These are phyloP conservation scores for Mycosarcoma maydis DNA, from an alignment of 1,284 basidiomycete genomes.

Conservation along the genomic window DNA sequence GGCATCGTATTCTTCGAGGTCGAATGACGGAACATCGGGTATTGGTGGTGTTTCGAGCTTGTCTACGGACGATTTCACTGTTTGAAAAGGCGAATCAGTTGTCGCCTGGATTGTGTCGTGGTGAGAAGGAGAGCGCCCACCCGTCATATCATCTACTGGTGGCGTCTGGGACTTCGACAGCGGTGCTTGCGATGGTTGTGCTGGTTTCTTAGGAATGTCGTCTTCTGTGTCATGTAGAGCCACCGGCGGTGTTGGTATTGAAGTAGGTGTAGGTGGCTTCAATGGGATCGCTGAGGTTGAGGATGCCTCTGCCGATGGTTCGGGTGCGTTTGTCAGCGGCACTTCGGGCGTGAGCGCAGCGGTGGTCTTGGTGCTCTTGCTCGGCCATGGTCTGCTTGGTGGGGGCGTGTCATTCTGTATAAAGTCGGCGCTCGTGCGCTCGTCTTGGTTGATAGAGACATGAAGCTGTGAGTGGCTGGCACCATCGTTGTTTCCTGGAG, in stretches of 20 bases:
- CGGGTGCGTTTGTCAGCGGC: not conserved
- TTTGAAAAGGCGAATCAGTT: not conserved
- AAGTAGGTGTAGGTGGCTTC: constrained; percentile 4
- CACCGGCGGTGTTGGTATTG: constrained; percentile 3
- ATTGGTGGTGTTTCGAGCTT: not conserved
- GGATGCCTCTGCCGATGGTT: too few species aligned
- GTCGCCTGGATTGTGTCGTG: not conserved
- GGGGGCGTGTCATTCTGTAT: not conserved
- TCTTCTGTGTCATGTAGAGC: not conserved
- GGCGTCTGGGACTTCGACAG: too few species aligned
- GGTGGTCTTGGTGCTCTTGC: constrained; percentile 3
- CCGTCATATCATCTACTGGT: not conserved
- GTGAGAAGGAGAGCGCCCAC: not conserved
- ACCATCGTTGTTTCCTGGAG: not conserved
- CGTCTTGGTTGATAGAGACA: not conserved
- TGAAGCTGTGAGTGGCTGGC: not conserved
- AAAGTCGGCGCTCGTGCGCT: not conserved
- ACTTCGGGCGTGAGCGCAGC: not conserved
- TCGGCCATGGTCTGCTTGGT: constrained; percentile 22
- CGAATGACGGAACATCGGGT: not conserved
- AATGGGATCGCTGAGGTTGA: constrained; percentile 8
- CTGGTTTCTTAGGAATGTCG: not conserved
- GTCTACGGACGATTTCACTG: not conserved
- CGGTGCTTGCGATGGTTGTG: not conserved
- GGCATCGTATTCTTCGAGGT: constrained; percentile 61